Conservation (phyloP, 1,284 basidiomycete species). For the Paramarasmius palmivorus region DNA sequence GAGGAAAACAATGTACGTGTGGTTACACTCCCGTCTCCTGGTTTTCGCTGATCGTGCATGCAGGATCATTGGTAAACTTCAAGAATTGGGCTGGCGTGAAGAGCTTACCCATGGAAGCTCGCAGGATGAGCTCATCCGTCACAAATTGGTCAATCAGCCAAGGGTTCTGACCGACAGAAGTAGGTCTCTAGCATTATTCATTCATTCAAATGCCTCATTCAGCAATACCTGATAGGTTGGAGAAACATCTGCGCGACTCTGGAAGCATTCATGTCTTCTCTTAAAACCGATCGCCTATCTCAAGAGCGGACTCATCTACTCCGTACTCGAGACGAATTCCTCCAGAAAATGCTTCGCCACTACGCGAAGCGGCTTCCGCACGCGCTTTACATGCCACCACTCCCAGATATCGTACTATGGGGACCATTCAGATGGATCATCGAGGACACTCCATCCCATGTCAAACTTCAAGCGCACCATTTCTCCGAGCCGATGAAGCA, state of each 20-base stretch:
- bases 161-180: neutral
- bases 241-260: neutral
- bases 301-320: no score
- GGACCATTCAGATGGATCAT: neutral
- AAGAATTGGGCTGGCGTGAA: neutral
- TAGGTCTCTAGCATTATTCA: neutral
- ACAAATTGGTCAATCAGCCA: conserved; percentile 1
- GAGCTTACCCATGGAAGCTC: neutral
- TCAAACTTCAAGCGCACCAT: no score
- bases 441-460: neutral
- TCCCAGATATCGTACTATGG: neutral
- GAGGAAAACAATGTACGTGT: neutral
- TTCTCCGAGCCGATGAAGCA: neutral
- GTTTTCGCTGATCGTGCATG: neutral
- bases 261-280: neutral
- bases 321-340: neutral
- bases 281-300: neutral
- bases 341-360: neutral
- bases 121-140: neutral
- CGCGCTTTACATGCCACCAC: neutral
- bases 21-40: neutral
- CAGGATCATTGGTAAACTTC: neutral
- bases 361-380: neutral
- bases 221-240: neutral
- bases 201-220: neutral